phyloP scores from a whole-genome alignment of 768 basidiomycete species.

The Dioszegia hungarica region DNA sequence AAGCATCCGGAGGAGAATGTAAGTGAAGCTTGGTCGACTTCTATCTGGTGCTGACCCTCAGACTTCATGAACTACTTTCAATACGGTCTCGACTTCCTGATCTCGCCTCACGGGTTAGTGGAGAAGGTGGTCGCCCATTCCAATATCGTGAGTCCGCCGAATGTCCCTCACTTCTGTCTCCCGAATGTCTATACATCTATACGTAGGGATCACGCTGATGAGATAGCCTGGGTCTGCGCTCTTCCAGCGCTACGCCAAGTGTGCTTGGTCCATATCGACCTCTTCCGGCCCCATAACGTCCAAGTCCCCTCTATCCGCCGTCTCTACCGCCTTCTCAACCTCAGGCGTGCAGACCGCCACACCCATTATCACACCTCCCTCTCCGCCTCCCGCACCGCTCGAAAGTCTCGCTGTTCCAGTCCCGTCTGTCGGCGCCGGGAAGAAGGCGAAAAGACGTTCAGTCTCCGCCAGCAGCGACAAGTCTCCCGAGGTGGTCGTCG shows the following conservation, averaged over 20 bases:
- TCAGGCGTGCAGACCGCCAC: too few relatives aligned
- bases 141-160: constrained; percentile 71
- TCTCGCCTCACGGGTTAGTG: constrained; percentile 61
- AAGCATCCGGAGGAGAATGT: not conserved
- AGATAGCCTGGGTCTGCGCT: constrained; percentile 75
- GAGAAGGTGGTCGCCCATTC: constrained; percentile 82
- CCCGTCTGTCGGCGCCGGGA: constrained; percentile 57
- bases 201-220: not conserved
- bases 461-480: constrained; percentile 12
- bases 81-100: constrained; percentile 79
- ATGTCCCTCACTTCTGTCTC: too few relatives aligned
- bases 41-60: not conserved
- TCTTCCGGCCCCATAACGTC: constrained; percentile 11
- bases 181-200: not conserved
- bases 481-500: not conserved
- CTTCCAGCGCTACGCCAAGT: constrained; percentile 86
- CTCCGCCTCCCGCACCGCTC: constrained; percentile 5
- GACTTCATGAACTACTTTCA: constrained; percentile 71
- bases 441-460: constrained; percentile 20
- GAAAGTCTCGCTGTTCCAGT: constrained; percentile 11
- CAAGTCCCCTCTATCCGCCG: constrained; percentile 16
- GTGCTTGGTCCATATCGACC: constrained; percentile 70
- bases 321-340: constrained; percentile 1
- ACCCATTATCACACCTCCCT: not conserved
- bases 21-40: not conserved